Conservation (phyloP, 768 basidiomycete species). For the Lactarius quietus region DNA sequence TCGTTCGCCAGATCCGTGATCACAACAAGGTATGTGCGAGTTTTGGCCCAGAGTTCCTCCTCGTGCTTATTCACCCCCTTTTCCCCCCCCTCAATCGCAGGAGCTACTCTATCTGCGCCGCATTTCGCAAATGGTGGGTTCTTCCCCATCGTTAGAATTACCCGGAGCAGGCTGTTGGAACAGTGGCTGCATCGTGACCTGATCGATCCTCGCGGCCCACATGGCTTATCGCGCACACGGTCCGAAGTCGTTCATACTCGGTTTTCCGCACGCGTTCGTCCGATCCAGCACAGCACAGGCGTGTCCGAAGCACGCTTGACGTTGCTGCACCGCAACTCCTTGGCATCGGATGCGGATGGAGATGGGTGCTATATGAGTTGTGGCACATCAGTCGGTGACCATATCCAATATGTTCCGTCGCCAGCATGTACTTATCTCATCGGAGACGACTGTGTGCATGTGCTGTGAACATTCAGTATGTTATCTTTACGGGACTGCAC, state of each 20-base stretch:
- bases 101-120: constrained; percentile 11
- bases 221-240: background rate
- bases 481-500: no score
- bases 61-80: no score
- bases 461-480: background rate
- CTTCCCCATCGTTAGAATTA: constrained; percentile 10
- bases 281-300: background rate
- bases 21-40: constrained; percentile 73
- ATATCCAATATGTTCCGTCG: background rate
- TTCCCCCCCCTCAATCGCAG: no score
- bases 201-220: background rate
- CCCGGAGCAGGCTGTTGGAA: constrained; percentile 21
- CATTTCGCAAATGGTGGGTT: background rate
- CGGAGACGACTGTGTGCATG: background rate
- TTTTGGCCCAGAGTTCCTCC: background rate
- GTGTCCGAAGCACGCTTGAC: background rate
- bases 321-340: background rate
- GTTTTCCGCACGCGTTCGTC: background rate
- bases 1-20: constrained; percentile 89
- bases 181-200: constrained; percentile 11
- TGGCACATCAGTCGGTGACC: background rate
- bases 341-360: background rate
- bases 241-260: background rate
- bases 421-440: background rate
- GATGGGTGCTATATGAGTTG: background rate